Conservation (phyloP, 768 basidiomycete genomes). For the Thelephora aurantiotincta region DNA sequence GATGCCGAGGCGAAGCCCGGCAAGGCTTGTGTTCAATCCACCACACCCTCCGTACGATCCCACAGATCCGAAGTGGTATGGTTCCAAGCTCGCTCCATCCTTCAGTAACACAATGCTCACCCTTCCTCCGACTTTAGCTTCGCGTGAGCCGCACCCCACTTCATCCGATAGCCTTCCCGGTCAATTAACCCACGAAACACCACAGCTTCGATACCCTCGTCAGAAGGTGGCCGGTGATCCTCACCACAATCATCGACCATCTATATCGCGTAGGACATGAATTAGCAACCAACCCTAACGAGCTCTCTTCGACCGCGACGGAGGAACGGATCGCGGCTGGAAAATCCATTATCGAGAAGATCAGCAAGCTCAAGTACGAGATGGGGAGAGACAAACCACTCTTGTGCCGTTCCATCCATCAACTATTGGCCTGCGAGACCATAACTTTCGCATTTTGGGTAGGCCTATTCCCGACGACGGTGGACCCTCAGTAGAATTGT, state of each 20-base stretch:
- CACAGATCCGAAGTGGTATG: constrained; percentile 49
- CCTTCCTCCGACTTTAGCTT: neutral
- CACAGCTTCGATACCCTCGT: constrained; percentile 72
- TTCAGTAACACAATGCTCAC: too few species aligned
- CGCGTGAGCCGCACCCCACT: neutral
- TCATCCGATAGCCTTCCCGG: neutral
- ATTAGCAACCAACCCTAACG: constrained; percentile 24
- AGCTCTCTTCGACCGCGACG: constrained; percentile 12
- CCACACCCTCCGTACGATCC: constrained; percentile 66
- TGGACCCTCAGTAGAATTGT: constrained; percentile 48
- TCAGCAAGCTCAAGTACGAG: too few species aligned
- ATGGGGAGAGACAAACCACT: constrained; percentile 68
- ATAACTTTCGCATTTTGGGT: too few species aligned
- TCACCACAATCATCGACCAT: constrained; percentile 68
- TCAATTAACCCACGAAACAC: constrained; percentile 47
- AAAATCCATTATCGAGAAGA: constrained; percentile 56
- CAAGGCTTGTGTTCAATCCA: constrained; percentile 35
- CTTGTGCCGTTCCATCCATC: constrained; percentile 31
- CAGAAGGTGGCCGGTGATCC: constrained; percentile 73
- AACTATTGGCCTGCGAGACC: neutral
- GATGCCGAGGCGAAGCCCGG: too few species aligned
- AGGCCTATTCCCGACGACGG: constrained; percentile 70
- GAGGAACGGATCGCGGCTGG: constrained; percentile 54
- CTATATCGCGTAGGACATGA: constrained; percentile 58
- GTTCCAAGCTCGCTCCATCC: too few species aligned